Percentiles rank a stretch among this genome's conserved stretches.
phyloP scores from a whole-genome alignment of 257 asterid species.

The Jacaranda mimosifolia region DNA sequence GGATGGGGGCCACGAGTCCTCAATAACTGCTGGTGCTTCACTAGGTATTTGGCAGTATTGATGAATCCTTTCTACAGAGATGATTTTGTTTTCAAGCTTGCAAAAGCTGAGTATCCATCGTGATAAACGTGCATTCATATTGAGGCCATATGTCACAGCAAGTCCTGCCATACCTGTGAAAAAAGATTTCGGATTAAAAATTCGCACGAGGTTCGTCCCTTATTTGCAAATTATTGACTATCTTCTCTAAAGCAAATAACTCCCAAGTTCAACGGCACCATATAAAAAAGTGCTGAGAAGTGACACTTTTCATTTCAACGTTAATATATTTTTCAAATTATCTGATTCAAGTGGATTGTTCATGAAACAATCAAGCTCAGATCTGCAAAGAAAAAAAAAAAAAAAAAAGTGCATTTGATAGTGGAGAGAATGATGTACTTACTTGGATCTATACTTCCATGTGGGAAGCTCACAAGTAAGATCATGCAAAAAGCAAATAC shows the following conservation, averaged over 20 bases:
- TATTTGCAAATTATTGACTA: background rate
- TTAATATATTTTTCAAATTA: too few relatives aligned
- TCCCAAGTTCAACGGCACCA: background rate
- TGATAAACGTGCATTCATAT: constrained; percentile 93
- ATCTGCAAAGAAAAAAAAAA: background rate
- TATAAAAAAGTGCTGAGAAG: too few relatives aligned
- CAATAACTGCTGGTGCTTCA: constrained; percentile 88
- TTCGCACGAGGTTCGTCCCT: background rate
- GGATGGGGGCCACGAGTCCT: constrained; percentile 70
- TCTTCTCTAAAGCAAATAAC: background rate
- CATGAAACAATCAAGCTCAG: background rate
- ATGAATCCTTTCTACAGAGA: constrained; percentile 95
- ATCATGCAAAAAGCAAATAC: constrained; percentile 98
- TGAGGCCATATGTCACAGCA: constrained; percentile 97
- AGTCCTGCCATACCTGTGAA: constrained; percentile 90
- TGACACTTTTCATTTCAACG: too few relatives aligned
- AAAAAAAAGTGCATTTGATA: background rate
- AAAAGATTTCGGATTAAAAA: background rate
- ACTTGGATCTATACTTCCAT: constrained; percentile 95
- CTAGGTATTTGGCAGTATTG: constrained; percentile 93
- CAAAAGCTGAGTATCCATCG: constrained; percentile 99
- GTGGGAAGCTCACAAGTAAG: constrained; percentile 97
- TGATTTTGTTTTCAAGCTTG: constrained; percentile 97
- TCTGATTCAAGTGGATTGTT: background rate
- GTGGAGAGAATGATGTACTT: constrained; percentile 42